Conservation (phyloP, 495 filamentous ascomycete genomes). For the Daldinia loculata region DNA sequence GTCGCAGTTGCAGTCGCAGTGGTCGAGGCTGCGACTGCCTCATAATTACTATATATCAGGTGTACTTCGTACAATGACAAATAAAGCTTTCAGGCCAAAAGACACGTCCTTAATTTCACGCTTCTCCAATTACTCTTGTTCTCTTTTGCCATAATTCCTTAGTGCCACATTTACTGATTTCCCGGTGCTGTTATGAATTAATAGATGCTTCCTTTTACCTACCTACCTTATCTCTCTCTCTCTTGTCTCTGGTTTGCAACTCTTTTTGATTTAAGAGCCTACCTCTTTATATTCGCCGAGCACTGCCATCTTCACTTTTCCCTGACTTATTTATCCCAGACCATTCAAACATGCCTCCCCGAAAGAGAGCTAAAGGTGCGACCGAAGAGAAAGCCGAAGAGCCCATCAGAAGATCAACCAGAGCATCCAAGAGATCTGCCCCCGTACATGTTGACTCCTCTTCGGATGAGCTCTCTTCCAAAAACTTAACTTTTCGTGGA, state of each 20-base stretch:
- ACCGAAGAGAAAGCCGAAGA: slow-evolving; percentile 1
- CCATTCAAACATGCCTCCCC: slow-evolving; percentile 22
- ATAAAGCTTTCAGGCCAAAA: neutral
- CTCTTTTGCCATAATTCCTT: neutral
- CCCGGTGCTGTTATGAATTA: neutral
- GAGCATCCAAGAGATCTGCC: slow-evolving; percentile 1
- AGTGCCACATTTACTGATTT: neutral
- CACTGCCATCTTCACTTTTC: neutral
- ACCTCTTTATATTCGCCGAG: neutral
- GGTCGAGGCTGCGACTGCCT: neutral
- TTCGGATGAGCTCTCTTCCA: slow-evolving; percentile 11
- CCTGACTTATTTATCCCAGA: neutral
- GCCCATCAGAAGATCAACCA: slow-evolving; percentile 21
- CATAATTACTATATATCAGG: slow-evolving; percentile 4
- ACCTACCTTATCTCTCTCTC: neutral
- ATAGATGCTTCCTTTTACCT: too few species aligned
- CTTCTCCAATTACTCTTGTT: neutral
- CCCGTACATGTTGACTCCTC: neutral
- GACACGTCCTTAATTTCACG: neutral
- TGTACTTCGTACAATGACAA: neutral
- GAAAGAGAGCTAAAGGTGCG: slow-evolving; percentile 22
- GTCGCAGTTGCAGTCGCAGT: too few species aligned
- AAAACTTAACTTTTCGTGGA: neutral
- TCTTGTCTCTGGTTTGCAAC: neutral
- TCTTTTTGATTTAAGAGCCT: neutral